Percentiles rank a stretch among this genome's conserved stretches.
Evolutionary conservation across 495 filamentous ascomycete species (phyloP).

Genomic region (Amorphotheca resinae): DNA sequence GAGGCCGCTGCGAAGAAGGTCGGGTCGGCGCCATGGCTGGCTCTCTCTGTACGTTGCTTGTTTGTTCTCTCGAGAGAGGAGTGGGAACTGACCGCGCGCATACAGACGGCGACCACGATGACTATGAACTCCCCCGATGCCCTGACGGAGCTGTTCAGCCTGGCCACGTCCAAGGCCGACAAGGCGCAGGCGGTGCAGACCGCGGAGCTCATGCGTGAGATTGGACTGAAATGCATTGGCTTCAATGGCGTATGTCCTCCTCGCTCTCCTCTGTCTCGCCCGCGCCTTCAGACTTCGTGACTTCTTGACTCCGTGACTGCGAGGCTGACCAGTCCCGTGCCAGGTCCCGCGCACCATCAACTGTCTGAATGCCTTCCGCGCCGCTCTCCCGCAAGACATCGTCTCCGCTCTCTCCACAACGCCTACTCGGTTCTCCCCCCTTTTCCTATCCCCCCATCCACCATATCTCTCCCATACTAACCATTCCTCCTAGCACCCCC

Average conservation of each 20-base stretch:
- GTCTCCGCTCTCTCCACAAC: conserved; percentile 30
- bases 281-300: not conserved
- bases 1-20: conserved; percentile 41
- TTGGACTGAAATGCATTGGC: conserved; percentile 70
- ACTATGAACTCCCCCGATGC: conserved; percentile 64
- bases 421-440: conserved; percentile 40
- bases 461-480: conserved; percentile 27
- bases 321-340: not conserved
- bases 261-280: not conserved
- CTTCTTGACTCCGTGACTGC: not conserved
- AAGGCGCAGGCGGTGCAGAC: conserved; percentile 33
- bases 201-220: conserved; percentile 66
- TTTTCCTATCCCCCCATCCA: conserved; percentile 23
- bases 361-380: conserved; percentile 53
- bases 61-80: not conserved
- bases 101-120: conserved; percentile 56
- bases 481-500: conserved; percentile 30
- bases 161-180: conserved; percentile 31
- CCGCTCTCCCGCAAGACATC: conserved; percentile 37
- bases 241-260: conserved; percentile 50
- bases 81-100: not conserved
- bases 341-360: conserved; percentile 70
- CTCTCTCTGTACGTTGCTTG: conserved; percentile 46
- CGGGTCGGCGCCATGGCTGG: conserved; percentile 49
- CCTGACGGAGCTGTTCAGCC: conserved; percentile 38